These are phyloP conservation scores for Oleoguttula mirabilis DNA, from an alignment of 495 filamentous ascomycete species.

Conservation along the genomic window DNA sequence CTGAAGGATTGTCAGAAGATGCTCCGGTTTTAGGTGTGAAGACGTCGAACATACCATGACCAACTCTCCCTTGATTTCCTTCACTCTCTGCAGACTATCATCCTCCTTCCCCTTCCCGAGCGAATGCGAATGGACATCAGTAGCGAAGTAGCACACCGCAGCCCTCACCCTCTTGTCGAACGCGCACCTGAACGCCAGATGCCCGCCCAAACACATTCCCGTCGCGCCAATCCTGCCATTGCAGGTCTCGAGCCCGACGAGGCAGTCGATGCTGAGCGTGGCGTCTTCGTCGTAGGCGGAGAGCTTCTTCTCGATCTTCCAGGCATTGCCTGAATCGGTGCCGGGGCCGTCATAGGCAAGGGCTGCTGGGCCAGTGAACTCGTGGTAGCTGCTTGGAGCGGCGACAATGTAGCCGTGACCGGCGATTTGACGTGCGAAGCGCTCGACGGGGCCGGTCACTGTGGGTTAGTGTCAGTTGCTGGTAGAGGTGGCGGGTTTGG, in stretches of 20 bases:
- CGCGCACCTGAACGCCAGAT: constrained; percentile 74
- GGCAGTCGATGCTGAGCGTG: constrained; percentile 55
- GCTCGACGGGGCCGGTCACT: constrained; percentile 87
- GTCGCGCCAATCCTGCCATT: constrained; percentile 76
- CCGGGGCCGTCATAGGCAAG: constrained; percentile 78
- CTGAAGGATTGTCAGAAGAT: constrained; percentile 6
- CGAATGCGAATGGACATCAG: constrained; percentile 70
- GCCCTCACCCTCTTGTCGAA: constrained; percentile 66
- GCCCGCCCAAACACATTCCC: constrained; percentile 93
- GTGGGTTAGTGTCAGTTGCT: too few relatives aligned
- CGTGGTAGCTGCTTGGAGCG: constrained; percentile 83
- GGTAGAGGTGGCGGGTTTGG: too few relatives aligned
- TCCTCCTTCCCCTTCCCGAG: constrained; percentile 59
- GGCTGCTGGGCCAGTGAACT: constrained; percentile 77
- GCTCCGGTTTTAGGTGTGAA: background rate
- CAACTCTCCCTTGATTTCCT: constrained; percentile 70
- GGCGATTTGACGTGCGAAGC: constrained; percentile 86
- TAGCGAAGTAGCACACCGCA: constrained; percentile 82
- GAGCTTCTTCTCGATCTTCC: constrained; percentile 66
- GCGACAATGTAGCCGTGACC: constrained; percentile 90
- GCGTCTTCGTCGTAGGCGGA: constrained; percentile 85
- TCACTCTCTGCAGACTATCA: constrained; percentile 48
- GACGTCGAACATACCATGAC: constrained; percentile 42
- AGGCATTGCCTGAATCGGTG: constrained; percentile 77
- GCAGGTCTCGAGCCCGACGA: constrained; percentile 66